Conservation (phyloP, 2,329 filamentous ascomycete genomes). For the Ophiosphaerella narmari region DNA sequence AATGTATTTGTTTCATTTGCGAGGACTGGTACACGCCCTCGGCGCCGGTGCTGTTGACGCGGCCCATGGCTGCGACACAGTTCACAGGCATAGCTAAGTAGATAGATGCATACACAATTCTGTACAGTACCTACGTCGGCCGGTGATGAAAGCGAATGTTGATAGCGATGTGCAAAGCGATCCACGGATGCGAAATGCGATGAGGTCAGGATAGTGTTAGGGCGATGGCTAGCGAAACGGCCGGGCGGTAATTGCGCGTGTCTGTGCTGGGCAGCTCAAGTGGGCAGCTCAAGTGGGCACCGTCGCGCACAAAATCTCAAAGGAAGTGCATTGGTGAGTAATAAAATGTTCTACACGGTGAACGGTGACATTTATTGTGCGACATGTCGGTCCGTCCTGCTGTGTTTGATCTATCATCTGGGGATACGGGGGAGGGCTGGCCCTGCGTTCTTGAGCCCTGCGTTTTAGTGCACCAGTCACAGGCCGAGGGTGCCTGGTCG, state of each 20-base stretch:
- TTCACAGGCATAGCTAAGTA: background rate
- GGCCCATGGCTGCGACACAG: background rate
- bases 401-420: no score
- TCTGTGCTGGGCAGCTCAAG: no score
- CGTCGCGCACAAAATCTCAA: no score
- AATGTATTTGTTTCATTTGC: slow-evolving; percentile 9
- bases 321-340: no score
- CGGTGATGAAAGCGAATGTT: background rate
- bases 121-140: background rate
- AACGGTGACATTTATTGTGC: no score
- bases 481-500: background rate
- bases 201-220: background rate
- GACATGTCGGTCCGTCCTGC: no score
- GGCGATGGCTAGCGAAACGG: no score
- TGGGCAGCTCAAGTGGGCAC: no score
- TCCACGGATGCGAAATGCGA: background rate
- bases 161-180: background rate
- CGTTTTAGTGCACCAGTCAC: background rate
- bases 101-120: background rate
- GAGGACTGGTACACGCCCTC: background rate
- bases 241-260: no score
- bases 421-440: no score
- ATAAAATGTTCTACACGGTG: no score
- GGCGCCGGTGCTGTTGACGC: background rate
- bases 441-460: no score